Conservation (phyloP, 805 yeast genomes). For the Starmerella ratchasimensis region DNA sequence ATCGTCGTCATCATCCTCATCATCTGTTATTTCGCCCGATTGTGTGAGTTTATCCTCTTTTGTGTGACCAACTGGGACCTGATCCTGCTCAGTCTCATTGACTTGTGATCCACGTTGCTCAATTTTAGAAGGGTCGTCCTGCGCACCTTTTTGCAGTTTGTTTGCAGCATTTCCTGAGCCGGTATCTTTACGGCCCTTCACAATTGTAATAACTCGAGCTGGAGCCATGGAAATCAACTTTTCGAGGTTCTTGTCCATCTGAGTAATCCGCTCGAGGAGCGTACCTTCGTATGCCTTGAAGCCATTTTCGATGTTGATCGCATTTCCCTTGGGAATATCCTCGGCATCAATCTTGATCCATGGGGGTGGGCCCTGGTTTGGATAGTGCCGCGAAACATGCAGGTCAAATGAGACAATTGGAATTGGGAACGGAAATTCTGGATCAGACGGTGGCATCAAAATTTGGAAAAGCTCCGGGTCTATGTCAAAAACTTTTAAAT, state of each 20-base stretch:
- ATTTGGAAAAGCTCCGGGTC: conserved; percentile 17
- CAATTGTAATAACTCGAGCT: conserved; percentile 47
- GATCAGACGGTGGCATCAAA: conserved; percentile 42
- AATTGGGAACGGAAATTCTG: conserved; percentile 58
- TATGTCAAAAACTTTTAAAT: conserved; percentile 11
- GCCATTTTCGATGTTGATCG: conserved; percentile 54
- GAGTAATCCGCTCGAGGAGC: conserved; percentile 39
- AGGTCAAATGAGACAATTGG: conserved; percentile 39
- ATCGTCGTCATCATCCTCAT: not conserved
- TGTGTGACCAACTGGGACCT: not conserved
- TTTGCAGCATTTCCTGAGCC: not conserved
- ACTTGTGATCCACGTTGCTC: too few species aligned
- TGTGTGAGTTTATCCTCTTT: not conserved
- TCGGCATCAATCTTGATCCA: conserved; percentile 37
- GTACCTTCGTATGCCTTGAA: conserved; percentile 32
- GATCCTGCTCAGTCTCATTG: too few species aligned
- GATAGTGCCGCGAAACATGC: conserved; percentile 43
- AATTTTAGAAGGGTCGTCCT: too few species aligned
- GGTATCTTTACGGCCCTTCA: conserved; percentile 20
- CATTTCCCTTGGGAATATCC: conserved; percentile 57
- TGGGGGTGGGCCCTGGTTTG: conserved; percentile 25
- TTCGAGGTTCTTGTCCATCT: conserved; percentile 48
- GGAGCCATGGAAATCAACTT: conserved; percentile 44
- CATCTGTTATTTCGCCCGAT: not conserved
- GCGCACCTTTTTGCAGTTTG: too few species aligned